These are phyloP conservation scores for Echinosophora koreensis DNA, from an alignment of 306 rosid genomes.

Conservation along the genomic window DNA sequence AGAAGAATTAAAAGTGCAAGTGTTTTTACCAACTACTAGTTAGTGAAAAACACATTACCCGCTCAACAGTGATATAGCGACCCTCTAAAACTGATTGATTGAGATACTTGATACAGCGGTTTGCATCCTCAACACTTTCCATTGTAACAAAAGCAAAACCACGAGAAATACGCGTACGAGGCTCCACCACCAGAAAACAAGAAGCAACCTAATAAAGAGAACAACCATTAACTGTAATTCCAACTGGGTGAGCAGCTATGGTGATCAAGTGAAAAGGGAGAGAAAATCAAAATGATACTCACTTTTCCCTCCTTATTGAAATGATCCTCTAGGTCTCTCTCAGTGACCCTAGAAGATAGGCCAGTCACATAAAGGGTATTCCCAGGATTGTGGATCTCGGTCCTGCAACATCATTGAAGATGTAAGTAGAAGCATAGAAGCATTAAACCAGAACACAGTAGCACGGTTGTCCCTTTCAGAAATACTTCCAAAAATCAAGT, in stretches of 20 bases:
- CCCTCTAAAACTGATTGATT: slow-evolving; percentile 97
- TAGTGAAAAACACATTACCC: slow-evolving; percentile 64
- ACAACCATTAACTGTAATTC: slow-evolving; percentile 10
- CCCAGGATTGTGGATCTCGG: slow-evolving; percentile 67
- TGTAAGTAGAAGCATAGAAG: no score
- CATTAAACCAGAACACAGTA: slow-evolving; percentile 10
- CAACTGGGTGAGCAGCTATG: background rate
- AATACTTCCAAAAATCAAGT: background rate
- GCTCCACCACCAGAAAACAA: slow-evolving; percentile 97
- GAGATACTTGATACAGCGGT: slow-evolving; percentile 88
- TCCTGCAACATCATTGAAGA: slow-evolving; percentile 50
- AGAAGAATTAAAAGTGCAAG: slow-evolving; percentile 57
- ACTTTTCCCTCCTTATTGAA: slow-evolving; percentile 98
- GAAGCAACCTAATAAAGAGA: slow-evolving; percentile 77
- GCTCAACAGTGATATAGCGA: slow-evolving; percentile 92
- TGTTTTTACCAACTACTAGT: slow-evolving; percentile 42
- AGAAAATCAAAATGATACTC: slow-evolving; percentile 21
- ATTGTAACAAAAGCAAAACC: slow-evolving; percentile 97
- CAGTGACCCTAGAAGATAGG: slow-evolving; percentile 87
- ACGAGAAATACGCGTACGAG: slow-evolving; percentile 88
- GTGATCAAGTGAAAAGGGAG: background rate
- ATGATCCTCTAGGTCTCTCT: slow-evolving; percentile 91
- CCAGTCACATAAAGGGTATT: slow-evolving; percentile 96
- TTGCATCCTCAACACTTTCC: slow-evolving; percentile 83
- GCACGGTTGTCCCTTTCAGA: background rate